Evolutionary conservation across 2,329 filamentous ascomycete genomes (phyloP).

Genomic region (Paecilomyces variotii): DNA sequence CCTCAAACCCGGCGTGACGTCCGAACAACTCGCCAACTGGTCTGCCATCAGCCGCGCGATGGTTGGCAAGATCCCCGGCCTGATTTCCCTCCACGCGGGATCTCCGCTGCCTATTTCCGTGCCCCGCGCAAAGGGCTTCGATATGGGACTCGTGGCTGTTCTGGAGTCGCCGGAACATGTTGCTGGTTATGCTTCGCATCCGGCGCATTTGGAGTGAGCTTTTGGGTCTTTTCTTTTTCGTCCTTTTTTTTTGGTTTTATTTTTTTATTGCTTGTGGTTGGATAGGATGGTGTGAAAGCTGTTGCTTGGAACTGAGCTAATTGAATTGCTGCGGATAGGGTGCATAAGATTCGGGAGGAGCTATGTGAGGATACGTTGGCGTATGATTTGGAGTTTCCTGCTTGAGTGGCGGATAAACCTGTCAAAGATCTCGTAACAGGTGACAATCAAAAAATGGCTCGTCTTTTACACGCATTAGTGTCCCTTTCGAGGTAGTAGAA

Average conservation of each 20-base stretch:
- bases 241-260: background rate
- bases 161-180: constrained; percentile 37
- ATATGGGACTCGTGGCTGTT: constrained; percentile 40
- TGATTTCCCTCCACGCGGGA: constrained; percentile 29
- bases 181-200: constrained; percentile 36
- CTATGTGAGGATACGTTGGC: constrained; percentile 36
- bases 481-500: no score
- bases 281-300: background rate
- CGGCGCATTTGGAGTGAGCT: constrained; percentile 38
- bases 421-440: no score
- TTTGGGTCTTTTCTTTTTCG: constrained; percentile 2
- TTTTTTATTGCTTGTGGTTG: background rate
- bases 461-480: no score
- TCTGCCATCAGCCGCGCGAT: constrained; percentile 23
- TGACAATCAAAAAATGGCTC: no score
- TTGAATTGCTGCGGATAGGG: constrained; percentile 16
- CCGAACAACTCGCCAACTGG: constrained; percentile 26
- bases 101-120: constrained; percentile 33
- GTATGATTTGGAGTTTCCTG: constrained; percentile 32
- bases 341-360: constrained; percentile 32
- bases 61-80: constrained; percentile 35
- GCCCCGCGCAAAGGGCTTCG: constrained; percentile 36
- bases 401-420: constrained; percentile 4
- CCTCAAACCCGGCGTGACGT: constrained; percentile 31
- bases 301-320: background rate